These are phyloP conservation scores for Pleurozium schreberi DNA, from an alignment of 225 moss, liverwort and hornwort genomes.

Conservation along the genomic window DNA sequence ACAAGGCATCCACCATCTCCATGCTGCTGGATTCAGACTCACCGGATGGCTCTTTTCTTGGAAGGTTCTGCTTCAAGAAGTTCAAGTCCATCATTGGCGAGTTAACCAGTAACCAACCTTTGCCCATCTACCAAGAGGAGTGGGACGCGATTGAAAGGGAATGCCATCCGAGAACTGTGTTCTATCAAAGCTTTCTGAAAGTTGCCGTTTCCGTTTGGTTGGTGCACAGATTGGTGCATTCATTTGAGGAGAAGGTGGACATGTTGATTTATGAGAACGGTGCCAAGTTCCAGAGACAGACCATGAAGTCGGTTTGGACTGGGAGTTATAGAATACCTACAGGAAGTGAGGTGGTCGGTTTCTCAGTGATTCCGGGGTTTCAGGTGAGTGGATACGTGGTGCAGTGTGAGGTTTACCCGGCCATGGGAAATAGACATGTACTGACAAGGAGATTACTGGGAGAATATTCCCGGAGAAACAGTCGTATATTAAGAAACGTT, in stretches of 20 bases:
- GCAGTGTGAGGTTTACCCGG: conserved; percentile 8
- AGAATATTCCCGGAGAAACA: no score
- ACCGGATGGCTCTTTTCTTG: background rate
- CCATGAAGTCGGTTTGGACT: conserved; percentile 13
- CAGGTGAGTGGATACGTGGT: background rate
- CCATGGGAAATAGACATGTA: no score
- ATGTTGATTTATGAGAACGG: background rate
- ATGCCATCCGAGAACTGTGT: background rate
- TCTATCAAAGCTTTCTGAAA: conserved; percentile 21
- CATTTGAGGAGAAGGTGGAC: background rate
- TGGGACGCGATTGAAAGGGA: background rate
- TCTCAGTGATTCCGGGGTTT: conserved; percentile 17
- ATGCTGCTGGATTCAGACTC: background rate
- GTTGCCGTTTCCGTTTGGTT: conserved; percentile 21
- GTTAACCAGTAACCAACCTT: background rate
- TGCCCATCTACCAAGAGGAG: background rate
- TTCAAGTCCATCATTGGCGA: background rate
- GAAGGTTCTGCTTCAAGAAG: conserved; percentile 18
- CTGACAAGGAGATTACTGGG: background rate
- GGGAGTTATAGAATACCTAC: background rate
- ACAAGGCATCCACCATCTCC: conserved; percentile 7
- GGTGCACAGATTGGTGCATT: conserved; percentile 7
- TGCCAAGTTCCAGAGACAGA: background rate
- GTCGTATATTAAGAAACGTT: no score
- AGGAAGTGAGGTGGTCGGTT: background rate